These are phyloP conservation scores for Ceratobasidium sp. DNA, from an alignment of 1,284 basidiomycete genomes.

Conservation along the genomic window DNA sequence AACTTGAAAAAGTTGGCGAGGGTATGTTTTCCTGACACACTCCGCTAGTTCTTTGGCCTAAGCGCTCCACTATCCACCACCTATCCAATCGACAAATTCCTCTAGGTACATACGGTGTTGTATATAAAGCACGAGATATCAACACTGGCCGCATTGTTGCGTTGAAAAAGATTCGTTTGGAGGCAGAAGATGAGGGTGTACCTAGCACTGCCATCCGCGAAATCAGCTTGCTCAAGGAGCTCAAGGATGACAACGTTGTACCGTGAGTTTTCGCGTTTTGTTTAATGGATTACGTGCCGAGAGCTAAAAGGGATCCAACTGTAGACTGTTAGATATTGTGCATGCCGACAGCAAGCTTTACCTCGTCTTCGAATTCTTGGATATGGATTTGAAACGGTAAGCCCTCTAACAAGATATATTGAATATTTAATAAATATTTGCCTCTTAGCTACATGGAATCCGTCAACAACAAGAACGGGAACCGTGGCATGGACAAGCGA, in stretches of 20 bases:
- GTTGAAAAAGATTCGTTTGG: constrained; percentile 97
- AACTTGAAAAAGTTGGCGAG: constrained; percentile 67
- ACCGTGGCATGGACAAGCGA: constrained; percentile 67
- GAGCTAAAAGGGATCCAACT: constrained; percentile 30
- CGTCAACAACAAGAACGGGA: constrained; percentile 69
- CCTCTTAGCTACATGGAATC: constrained; percentile 79
- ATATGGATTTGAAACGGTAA: constrained; percentile 92
- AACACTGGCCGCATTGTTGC: constrained; percentile 85
- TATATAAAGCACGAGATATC: constrained; percentile 90
- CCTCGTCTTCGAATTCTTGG: constrained; percentile 95
- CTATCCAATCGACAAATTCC: neutral
- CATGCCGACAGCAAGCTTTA: constrained; percentile 97
- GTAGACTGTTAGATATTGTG: constrained; percentile 94
- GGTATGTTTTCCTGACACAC: constrained; percentile 54
- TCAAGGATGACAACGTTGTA: constrained; percentile 96
- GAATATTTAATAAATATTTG: neutral
- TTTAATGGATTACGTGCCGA: constrained; percentile 25
- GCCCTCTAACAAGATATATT: neutral
- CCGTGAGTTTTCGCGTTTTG: constrained; percentile 64
- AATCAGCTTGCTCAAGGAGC: constrained; percentile 96
- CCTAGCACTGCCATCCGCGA: constrained; percentile 98
- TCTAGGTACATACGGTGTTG: constrained; percentile 96
- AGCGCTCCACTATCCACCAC: constrained; percentile 17
- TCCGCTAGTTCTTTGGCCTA: constrained; percentile 24
- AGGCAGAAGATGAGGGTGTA: constrained; percentile 98